These are phyloP conservation scores for Rhodosporidiobolus odoratus DNA, from an alignment of 768 basidiomycete species.

Conservation along the genomic window DNA sequence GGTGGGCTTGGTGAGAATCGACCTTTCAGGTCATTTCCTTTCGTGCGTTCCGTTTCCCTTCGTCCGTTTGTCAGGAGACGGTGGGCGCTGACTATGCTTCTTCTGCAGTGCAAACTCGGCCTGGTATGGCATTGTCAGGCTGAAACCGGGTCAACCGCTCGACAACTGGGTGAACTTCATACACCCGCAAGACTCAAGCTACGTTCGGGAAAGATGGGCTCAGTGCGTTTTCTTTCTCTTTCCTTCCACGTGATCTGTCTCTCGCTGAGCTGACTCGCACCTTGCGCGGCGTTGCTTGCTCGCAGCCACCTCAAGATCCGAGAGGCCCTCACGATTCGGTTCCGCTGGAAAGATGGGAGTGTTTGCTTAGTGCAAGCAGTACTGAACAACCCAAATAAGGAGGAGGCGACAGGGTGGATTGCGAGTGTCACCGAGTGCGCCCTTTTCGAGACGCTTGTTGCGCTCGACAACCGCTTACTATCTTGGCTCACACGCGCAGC, in stretches of 20 bases:
- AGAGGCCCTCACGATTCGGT: slow-evolving; percentile 4
- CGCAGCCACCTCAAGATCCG: neutral
- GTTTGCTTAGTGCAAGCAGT: neutral
- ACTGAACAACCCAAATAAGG: neutral
- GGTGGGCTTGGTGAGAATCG: slow-evolving; percentile 13
- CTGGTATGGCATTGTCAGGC: neutral
- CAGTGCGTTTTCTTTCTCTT: neutral
- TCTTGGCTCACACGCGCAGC: neutral
- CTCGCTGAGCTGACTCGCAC: neutral
- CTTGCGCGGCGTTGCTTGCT: too few species aligned
- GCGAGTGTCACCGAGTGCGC: neutral
- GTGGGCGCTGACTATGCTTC: neutral
- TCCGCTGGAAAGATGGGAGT: slow-evolving; percentile 9
- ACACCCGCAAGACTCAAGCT: slow-evolving; percentile 1
- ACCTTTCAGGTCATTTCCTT: slow-evolving; percentile 3
- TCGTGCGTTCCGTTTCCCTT: too few species aligned
- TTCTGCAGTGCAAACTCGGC: neutral
- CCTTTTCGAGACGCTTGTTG: too few species aligned
- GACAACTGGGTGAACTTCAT: neutral
- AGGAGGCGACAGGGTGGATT: neutral
- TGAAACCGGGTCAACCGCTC: neutral
- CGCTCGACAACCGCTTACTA: too few species aligned
- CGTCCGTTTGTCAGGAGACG: neutral
- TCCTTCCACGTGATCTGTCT: too few species aligned
- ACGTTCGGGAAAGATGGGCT: neutral